These are phyloP conservation scores for Alternaria hordeiaustralica DNA, from an alignment of 2,329 filamentous ascomycete genomes.

Conservation along the genomic window DNA sequence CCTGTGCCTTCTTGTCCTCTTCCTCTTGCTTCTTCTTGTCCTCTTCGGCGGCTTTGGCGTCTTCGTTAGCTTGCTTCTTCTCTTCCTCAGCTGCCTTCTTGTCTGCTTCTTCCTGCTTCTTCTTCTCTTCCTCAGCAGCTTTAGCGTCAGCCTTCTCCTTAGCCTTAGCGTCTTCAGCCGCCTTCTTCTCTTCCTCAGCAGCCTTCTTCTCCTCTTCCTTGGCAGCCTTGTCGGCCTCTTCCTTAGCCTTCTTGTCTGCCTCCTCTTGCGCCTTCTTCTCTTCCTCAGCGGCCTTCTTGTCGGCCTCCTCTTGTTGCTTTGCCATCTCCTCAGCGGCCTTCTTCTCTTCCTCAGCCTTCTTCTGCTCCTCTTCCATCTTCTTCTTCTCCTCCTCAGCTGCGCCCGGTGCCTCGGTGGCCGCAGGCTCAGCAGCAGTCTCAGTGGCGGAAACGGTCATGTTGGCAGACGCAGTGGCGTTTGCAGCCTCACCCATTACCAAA, in stretches of 20 bases:
- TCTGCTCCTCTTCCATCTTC: not conserved
- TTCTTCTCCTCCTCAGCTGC: not conserved
- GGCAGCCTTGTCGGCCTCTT: not conserved
- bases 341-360: not conserved
- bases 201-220: not conserved
- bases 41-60: constrained; percentile 1
- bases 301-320: not conserved
- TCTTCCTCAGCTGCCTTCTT: constrained; percentile 2
- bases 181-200: not conserved
- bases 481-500: constrained; percentile 10
- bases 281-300: not conserved
- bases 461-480: not conserved
- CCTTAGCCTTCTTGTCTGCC: not conserved
- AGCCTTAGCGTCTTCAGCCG: not conserved
- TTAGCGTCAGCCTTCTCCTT: not conserved
- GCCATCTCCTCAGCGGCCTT: not conserved
- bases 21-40: not conserved
- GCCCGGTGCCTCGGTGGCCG: not conserved
- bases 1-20: not conserved
- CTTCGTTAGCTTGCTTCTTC: constrained; percentile 1
- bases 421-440: not conserved
- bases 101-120: not conserved
- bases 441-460: not conserved
- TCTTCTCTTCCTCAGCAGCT: not conserved
- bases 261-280: not conserved